Base-by-base conservation (phyloP, 768 basidiomycete genomes). In the Boletus rex-veris region DNA sequence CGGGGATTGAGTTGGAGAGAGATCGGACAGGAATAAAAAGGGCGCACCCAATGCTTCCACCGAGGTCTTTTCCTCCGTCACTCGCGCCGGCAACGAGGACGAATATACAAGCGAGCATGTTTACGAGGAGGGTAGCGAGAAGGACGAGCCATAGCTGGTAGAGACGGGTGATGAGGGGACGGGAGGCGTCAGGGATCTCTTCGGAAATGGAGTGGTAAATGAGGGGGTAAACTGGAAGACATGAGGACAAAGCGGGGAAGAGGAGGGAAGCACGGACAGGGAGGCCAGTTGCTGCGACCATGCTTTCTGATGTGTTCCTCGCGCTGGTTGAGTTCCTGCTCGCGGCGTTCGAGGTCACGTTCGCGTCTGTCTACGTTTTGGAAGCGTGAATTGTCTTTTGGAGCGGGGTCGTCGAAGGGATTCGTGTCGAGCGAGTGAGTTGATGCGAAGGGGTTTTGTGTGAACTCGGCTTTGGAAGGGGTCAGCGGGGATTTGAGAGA, bases 141-240 rank as follows among this genome's bases (percentile, higher is more conserved):
- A 99, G 87, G 58, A 93, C 84, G 41, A 98, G 85, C 97, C 97
- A 99, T 63, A 98, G 80, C 65, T 92, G 86, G 68, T 90, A 98
- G 55, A 99, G 73, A 36, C 92, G 84, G 45, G 86, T 88, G 60
- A 98, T 87, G 57, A 93, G 81, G 5, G 83, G 77, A 57, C 83
- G 84, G 52, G 88, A 89, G 0, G 80, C 80, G 57, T 90, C 84
- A 14, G 92, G 93, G 52, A 98, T 94, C 72, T 94, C 93, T 54
- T 90, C 90, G 64, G 78, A 68, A 65, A 98, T 96, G 53, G 92
- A 88, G 73, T 99, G 97, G 76, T 85, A 97, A 68, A 99, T 86
- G 63, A 99, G 75, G 45, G 96, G 96, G 68, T 85, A 94, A 77
- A 93, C 93, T 96, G 71, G 57, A 43, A 38, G 58, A 61, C 54